These are phyloP conservation scores for Rhizophagus clarus DNA, from an alignment of 192 early-diverging fungal genomes.

Conservation along the genomic window DNA sequence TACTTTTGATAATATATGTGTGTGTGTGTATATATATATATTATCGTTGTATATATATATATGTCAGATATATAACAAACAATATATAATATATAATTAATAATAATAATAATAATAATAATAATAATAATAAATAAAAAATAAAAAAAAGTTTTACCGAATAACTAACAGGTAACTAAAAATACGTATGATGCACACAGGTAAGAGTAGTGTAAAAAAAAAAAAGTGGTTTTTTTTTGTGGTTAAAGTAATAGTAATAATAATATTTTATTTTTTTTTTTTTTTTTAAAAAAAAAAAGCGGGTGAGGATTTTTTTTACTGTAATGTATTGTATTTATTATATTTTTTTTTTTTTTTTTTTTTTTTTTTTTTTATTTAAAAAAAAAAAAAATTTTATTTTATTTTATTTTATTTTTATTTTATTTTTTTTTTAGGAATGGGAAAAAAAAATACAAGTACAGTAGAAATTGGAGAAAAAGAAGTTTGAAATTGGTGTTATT, in stretches of 20 bases:
- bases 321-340: too few species aligned
- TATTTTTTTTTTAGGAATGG: background rate
- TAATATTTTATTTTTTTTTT: background rate
- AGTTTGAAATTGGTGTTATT: background rate
- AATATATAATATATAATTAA: too few species aligned
- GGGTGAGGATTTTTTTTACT: too few species aligned
- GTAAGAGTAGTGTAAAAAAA: background rate
- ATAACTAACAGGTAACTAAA: background rate
- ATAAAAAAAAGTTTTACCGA: background rate
- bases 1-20: too few species aligned
- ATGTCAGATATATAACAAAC: background rate
- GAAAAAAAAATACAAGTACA: constrained; percentile 8
- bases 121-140: too few species aligned
- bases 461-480: constrained; percentile 2
- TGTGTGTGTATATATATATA: too few species aligned
- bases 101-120: too few species aligned
- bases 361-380: background rate
- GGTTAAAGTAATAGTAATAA: too few species aligned
- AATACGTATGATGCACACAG: background rate
- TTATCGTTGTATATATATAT: background rate
- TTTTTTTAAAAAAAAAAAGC: too few species aligned
- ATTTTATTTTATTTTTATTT: too few species aligned
- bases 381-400: too few species aligned
- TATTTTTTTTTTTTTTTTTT: background rate
- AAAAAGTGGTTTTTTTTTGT: background rate